Conservation (phyloP, 441 rosid species). For the Aleurites moluccanus region DNA sequence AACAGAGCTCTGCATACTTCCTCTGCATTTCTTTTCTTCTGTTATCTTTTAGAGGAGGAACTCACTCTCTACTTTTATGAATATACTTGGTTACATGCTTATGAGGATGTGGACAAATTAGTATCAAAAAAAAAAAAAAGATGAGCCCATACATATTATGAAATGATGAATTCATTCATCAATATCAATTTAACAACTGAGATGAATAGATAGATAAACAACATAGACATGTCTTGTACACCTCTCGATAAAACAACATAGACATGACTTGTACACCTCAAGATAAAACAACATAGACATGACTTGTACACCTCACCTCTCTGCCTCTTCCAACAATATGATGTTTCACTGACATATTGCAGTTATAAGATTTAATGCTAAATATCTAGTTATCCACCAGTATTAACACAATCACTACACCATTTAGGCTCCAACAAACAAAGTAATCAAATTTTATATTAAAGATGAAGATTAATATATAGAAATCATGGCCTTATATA, state of each 20-base stretch:
- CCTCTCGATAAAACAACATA: too few relatives aligned
- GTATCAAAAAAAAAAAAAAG: conserved; percentile 30
- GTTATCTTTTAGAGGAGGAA: background rate
- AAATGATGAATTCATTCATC: background rate
- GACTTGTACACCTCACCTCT: background rate
- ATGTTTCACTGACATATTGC: background rate
- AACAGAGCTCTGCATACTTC: background rate
- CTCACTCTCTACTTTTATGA: background rate
- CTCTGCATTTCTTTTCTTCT: background rate
- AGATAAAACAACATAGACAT: too few relatives aligned
- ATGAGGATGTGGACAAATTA: background rate
- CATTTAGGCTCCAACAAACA: background rate
- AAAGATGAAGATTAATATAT: background rate
- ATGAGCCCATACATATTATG: conserved; percentile 3
- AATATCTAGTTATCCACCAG: background rate
- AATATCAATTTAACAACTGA: background rate
- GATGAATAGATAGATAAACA: background rate
- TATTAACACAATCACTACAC: background rate
- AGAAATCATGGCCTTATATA: background rate
- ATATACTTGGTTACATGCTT: background rate
- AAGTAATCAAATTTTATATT: background rate
- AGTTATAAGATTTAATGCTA: background rate
- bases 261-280: too few relatives aligned
- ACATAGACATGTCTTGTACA: too few relatives aligned
- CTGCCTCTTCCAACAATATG: background rate